Evolutionary conservation across 192 early-diverging fungal genomes (phyloP), one percentile per base, ranked within the genome.

Genomic region (Martensiomyces pterosporus): DNA sequence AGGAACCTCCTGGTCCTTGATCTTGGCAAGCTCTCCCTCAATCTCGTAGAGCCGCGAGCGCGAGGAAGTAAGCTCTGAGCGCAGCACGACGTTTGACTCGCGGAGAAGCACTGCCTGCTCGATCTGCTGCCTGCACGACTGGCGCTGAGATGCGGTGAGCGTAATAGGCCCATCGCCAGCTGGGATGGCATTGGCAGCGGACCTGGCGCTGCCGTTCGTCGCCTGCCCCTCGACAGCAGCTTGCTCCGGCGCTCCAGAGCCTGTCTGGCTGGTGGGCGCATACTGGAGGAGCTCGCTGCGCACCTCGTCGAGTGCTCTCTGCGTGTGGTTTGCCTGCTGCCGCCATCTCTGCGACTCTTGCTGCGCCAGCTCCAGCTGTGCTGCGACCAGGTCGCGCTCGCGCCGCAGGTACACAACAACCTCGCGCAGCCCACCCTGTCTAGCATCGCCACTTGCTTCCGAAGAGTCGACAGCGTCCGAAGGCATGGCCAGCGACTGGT

Each of bases 71-170:
- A 81, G 57, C 61, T 91, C 84, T 2, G 62, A 45, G 9, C 90
- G 81, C 16, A 93, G 56, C 2, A 80, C 81, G n/a, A 78, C 60
- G 60, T 91, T 93, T 29, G 84, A 85, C 43, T 93, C 90, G 4
- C 83, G 81, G 27, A 93, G 63, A 9, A 90, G 36, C 53, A 78
- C 80, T 22, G 80, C 51, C 51, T 83, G 79, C 46, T 85, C 79
- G 24, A 85, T 67, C 59, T 84, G 83, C 43, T 79, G 80, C 64
- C 84, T 60, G 35, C 88, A 69, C 32, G 85, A 79, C 43, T 68
- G 49, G 34, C 83, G 77, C 44, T 81, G 65, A 37, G 76, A 25
- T 41, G 81, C 77, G 0, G 81, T 70, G 33, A 78, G 68, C 10
- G 79, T 55, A 3, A 67, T 25, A n/a, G 64, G 64, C 7, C 64